Conservation (phyloP, 1,284 basidiomycete species). For the Vanrija pseudolonga region DNA sequence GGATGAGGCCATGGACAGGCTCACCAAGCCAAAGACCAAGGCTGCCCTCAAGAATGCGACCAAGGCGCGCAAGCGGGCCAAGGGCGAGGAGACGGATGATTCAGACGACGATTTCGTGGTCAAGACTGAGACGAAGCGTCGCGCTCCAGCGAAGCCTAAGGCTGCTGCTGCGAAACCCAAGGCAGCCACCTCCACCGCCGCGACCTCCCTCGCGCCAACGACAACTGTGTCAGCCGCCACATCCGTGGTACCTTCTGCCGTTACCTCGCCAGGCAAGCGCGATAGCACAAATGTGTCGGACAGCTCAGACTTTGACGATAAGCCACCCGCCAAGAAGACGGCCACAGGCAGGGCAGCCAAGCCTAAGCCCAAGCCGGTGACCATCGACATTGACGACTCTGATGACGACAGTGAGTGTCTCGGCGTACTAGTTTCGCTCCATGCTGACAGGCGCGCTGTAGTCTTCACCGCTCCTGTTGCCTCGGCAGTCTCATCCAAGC, state of each 20-base stretch:
- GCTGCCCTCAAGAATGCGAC: slow-evolving; percentile 62
- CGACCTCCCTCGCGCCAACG: slow-evolving; percentile 15
- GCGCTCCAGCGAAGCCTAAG: slow-evolving; percentile 38
- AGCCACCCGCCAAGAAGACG: slow-evolving; percentile 28
- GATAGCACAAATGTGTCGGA: slow-evolving; percentile 22
- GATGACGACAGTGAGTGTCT: slow-evolving; percentile 52
- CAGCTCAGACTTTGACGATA: slow-evolving; percentile 26
- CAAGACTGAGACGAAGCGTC: slow-evolving; percentile 55
- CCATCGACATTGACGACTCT: slow-evolving; percentile 59
- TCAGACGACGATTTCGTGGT: slow-evolving; percentile 65
- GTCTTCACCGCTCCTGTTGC: too few species aligned
- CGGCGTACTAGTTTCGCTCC: background rate
- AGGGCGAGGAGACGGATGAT: slow-evolving; percentile 57
- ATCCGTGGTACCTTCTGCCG: too few species aligned
- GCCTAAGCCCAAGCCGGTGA: slow-evolving; percentile 50
- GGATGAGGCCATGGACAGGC: slow-evolving; percentile 57
- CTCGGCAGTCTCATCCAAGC: too few species aligned
- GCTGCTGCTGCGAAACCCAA: slow-evolving; percentile 15
- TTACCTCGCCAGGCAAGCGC: slow-evolving; percentile 17
- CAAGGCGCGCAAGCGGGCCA: slow-evolving; percentile 55
- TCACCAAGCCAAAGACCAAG: slow-evolving; percentile 61
- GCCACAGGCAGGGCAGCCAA: slow-evolving; percentile 38
- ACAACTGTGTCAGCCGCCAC: slow-evolving; percentile 10
- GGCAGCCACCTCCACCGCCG: slow-evolving; percentile 1
- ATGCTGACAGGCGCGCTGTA: too few species aligned